Evolutionary conservation across 441 rosid species (phyloP), one percentile per base, ranked within the genome.

Genomic region (Euphorbia schlechtendalii): DNA sequence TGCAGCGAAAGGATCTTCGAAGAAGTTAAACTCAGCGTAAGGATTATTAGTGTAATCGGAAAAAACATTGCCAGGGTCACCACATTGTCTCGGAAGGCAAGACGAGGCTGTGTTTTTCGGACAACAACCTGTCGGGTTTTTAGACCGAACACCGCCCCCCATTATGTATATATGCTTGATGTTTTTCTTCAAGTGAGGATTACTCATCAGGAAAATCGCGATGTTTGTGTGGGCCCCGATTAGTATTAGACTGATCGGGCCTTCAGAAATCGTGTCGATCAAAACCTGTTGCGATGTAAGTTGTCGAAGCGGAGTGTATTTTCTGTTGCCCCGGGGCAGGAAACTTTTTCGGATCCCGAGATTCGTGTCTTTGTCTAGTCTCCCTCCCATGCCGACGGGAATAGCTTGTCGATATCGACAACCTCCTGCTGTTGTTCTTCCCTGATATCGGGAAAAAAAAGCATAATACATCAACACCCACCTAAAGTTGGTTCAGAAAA

Each of bases 401-500:
- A 90, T 82, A 18, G 96, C 90, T 71, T 90, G 97, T 67, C 96
- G 81, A 63, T 88, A 92, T 78, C 97, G 78, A 61, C 98, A 92
- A 59, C 67, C 76, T 65, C 98, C 98, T 5, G 86, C 69, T 38
- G 96, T 92, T 38, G 87, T 70, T 61, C 69, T 75, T 21, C 92
- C 92, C 98, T 92, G 61, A 21, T 8, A 69, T 14, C 38, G n/a
- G n/a, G n/a, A n/a, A n/a, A n/a, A n/a, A n/a, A 36, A 36, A 36
- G 9, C 40, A 36, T 36, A n/a, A n/a, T n/a, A n/a, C n/a, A n/a
- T n/a, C n/a, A n/a, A n/a, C n/a, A n/a, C n/a, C n/a, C n/a, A n/a
- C 4, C 9, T 36, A 36, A n/a, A n/a, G n/a, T n/a, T n/a, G n/a
- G n/a, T n/a, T n/a, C n/a, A n/a, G n/a, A n/a, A n/a, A n/a, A n/a